These are phyloP conservation scores for Backusella tarrabulga DNA, from an alignment of 192 early-diverging fungal genomes.

Conservation along the genomic window DNA sequence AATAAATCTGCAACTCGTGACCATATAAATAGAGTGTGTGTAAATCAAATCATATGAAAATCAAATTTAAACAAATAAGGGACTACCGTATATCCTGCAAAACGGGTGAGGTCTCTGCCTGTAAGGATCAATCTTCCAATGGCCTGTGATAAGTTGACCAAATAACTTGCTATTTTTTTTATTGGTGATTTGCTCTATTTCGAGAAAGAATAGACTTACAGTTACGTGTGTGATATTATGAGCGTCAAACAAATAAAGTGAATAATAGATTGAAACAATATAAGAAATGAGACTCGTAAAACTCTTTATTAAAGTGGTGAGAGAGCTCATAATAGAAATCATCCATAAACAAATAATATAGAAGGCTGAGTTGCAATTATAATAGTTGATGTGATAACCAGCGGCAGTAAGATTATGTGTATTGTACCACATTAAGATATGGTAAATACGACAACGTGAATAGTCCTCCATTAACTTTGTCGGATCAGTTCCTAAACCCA, in stretches of 20 bases:
- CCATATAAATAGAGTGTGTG: conserved; percentile 3
- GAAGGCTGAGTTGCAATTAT: no score
- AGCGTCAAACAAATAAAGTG: no score
- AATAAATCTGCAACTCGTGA: conserved; percentile 60
- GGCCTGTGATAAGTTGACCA: conserved; percentile 63
- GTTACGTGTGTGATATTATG: no score
- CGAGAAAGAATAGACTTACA: conserved; percentile 36
- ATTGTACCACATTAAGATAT: no score
- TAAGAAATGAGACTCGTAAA: no score
- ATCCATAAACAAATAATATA: no score
- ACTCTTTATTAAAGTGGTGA: no score
- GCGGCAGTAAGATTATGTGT: no score
- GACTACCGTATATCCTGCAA: conserved; percentile 58
- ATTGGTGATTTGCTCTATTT: not conserved
- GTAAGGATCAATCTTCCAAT: conserved; percentile 59
- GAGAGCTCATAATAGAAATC: no score
- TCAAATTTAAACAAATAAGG: not conserved
- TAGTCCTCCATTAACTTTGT: conserved; percentile 62
- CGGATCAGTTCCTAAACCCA: conserved; percentile 51
- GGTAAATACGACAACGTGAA: no score
- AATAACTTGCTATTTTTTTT: conserved; percentile 46
- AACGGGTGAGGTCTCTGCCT: conserved; percentile 61
- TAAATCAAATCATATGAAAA: conserved; percentile 2
- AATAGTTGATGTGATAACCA: no score
- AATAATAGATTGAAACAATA: no score